A percentile compares a stretch with the other conserved stretches of the same genome.
phyloP scores from a whole-genome alignment of 345 rosid genomes.

The Orychophragmus violaceus region DNA sequence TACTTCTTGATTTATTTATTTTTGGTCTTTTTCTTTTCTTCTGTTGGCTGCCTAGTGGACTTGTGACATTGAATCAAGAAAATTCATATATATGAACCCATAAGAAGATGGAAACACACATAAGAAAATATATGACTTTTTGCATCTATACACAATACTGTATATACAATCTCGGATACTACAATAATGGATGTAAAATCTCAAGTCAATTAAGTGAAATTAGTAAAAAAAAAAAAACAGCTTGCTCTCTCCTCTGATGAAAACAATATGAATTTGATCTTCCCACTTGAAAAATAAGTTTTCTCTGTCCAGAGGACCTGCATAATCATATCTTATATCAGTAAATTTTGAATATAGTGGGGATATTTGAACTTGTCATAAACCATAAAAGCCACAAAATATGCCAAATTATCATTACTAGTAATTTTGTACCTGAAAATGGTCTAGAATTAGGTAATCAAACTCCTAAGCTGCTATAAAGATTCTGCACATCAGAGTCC shows the following conservation, averaged over 20 bases:
- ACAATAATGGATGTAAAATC: not conserved
- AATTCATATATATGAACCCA: not conserved
- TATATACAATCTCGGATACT: not conserved
- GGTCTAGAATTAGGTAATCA: constrained; percentile 41
- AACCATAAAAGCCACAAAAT: not conserved
- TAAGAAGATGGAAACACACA: not conserved
- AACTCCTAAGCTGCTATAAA: constrained; percentile 48
- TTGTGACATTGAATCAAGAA: not conserved
- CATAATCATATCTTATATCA: not conserved
- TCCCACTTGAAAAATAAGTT: constrained; percentile 1
- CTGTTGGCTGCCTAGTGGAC: not conserved
- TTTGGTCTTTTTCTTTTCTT: not conserved
- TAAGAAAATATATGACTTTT: not conserved
- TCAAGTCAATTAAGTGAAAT: not conserved
- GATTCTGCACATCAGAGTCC: constrained; percentile 61
- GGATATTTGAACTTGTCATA: not conserved
- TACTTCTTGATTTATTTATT: not conserved
- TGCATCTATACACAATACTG: constrained; percentile 1
- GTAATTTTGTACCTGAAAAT: constrained; percentile 40
- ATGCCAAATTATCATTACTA: not conserved
- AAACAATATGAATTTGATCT: constrained; percentile 10
- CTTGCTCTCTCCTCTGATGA: not conserved
- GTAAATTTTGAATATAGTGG: not conserved
- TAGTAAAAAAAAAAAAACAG: not conserved
- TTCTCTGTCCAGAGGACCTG: constrained; percentile 3